Evolutionary conservation across 108 stramenopile genomes (phyloP), one percentile per base, ranked within the genome.

Genomic region (Nitzschia inconspicua): DNA sequence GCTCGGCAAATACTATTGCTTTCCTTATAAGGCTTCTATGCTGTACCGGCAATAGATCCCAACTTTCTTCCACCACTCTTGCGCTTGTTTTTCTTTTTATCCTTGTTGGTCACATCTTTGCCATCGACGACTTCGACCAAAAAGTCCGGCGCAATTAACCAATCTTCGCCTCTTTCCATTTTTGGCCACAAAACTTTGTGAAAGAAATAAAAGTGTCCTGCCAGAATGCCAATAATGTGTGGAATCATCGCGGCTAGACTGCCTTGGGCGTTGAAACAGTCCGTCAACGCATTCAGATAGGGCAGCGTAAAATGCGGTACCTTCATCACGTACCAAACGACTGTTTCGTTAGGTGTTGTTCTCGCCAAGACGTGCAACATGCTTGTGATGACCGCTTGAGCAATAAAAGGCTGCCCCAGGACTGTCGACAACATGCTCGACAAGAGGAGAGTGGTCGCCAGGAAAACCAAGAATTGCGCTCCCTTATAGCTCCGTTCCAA

Each of bases 331-430:
- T 92, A 40, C 94, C 94, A 95, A 59, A 82, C 87, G 19, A 89
- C 90, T 48, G 88, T 77, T 63, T 90, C 79, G 49, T 79, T 68
- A 22, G 94, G 94, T 77, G 80, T 84, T 35, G 85, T 73, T 20
- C 94, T 86, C 58, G 82, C 84, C 13, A 95, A 64, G 0, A 95
- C 89, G 63, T 92, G 90, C 11, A 95, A 66, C 94, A 95, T 95
- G 43, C 82, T 74, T 0, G 93, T 90, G 57, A 94, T 83, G 39
- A 94, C 68, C 22, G 80, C 77, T 23, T 69, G 66, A 13, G 83
- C 85, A 63, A 91, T 91, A 67, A 91, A 89, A 13, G 93, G 93
- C 34, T 73, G 75, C 9, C 88, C 88, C 35, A 85, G 79, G 40
- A 95, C 64, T 3, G 74, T 63, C 57, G 78, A 76, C 23, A 81